Evolutionary conservation across 176 grass and related monocot species (phyloP), one percentile per base, ranked within the genome.

Genomic region (Juncus inflexus): DNA sequence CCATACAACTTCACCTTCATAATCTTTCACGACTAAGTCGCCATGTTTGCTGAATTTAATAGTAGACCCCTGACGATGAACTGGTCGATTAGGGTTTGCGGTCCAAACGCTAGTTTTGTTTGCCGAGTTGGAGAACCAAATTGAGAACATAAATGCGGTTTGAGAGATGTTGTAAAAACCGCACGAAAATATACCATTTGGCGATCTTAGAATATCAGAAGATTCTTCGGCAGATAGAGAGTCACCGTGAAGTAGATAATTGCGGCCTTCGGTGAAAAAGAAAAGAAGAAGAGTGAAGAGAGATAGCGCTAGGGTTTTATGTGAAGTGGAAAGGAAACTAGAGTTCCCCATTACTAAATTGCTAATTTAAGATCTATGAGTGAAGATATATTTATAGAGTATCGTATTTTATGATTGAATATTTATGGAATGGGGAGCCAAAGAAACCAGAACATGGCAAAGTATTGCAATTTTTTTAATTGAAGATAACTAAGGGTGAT

Each of bases 121-220:
- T 53, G 52, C 61, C n/a, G 73, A 55, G n/a, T 66, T 58, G 35
- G 63, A 50, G 52, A 77, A 77, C 74, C 74, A 77, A 35, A 77
- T 77, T 12, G 74, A 77, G 74, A 77, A 77, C 45, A 40, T 58
- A 14, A 42, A 77, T 35, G 52, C 63, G 57, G 62, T 67, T 47
- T n/a, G 7, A 3, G 62, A 64, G 36, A 67, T 58, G 37, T 38
- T 58, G 52, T 77, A 49, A 49, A 77, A 77, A 36, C 74, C 74
- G 15, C 74, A 66, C 3, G 74, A 45, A 50, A 77, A 77, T n/a
- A 15, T 35, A 43, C 19, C 49, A 14, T 50, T 66, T 2, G 63
- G 9, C 1, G 74, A 77, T 15, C 42, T 49, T 9, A 77, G 50
- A 66, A 77, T 54, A 43, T 60, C 36, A 59, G 15, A 58, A 56